Evolutionary conservation across 164 flowering plant species (phyloP), one percentile per base, ranked within the genome.

Genomic region (Kingdonia uniflora): DNA sequence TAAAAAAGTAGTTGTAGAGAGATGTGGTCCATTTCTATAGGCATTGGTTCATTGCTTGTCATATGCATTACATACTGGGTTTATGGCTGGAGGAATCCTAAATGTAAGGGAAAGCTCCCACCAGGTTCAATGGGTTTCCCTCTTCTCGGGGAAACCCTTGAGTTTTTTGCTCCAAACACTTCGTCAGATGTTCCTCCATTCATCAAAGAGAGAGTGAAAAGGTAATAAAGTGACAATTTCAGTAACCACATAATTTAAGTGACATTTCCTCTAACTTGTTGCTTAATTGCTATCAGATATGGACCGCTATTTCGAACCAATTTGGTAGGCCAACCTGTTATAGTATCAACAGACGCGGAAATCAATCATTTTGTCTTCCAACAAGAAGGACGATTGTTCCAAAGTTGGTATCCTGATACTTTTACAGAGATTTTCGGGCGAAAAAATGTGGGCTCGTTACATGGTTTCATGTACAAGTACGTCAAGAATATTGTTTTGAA

Each of bases 101-200:
- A 26, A 54, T 60, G 61, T 58, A 68, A 54, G 40, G 73, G 70
- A 38, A 59, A 47, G 49, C 70, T 72, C 20, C 76, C 73, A 43
- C 76, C 73, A 10, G 76, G 71, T 35, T 68, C 76, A 37, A 72
- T 68, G 76, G 76, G 76, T 22, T 51, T 56, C 15, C 76, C 73
- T 4, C 65, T 68, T 40, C 54, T 72, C 14, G 76, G 76, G 49
- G 76, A 72, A 56, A 65, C 64, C 57, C 68, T 62, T 38, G 70
- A 68, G 57, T 72, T 68, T 68, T 72, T 72, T 29, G 38, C 64
- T 2, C 76, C 76, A 33, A 58, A 65, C 49, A 57, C 51, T 10
- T 62, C 68, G 7, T 62, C 67, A 2, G 71, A 59, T 14, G 24
- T 72, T 48, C 68, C 76, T 33, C 68, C 72, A 6, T 72, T 72